Conservation (phyloP, 129 eudicot genomes). For the Sambucus nigra region DNA sequence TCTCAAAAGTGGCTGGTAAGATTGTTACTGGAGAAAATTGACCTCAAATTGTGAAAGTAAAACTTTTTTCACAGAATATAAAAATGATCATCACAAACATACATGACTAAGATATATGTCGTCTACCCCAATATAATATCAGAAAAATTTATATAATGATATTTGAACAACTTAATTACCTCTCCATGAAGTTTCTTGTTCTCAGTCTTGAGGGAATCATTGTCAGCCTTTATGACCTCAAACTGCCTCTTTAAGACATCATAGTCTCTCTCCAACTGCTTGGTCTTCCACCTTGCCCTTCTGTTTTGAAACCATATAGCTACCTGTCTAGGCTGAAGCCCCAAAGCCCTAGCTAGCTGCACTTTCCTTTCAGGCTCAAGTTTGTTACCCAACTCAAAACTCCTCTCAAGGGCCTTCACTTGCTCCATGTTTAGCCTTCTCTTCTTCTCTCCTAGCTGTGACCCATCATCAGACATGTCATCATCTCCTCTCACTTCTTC, state of each 20-base stretch:
- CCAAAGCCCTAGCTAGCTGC: constrained; percentile 76
- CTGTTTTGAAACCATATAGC: constrained; percentile 94
- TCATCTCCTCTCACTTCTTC: constrained; percentile 50
- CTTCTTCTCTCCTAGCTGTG: constrained; percentile 75
- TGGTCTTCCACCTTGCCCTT: constrained; percentile 89
- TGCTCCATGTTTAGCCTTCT: constrained; percentile 70
- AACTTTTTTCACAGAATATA: no score
- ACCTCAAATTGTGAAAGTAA: no score
- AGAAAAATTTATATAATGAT: background rate
- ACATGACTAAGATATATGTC: no score
- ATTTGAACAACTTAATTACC: constrained; percentile 23
- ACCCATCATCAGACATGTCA: constrained; percentile 66
- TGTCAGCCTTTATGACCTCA: constrained; percentile 70
- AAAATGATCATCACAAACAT: no score
- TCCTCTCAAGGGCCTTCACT: constrained; percentile 79
- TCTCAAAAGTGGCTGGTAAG: no score
- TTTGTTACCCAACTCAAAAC: constrained; percentile 71
- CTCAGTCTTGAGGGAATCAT: constrained; percentile 56
- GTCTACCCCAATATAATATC: background rate
- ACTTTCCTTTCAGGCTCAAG: constrained; percentile 75
- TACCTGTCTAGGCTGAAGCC: constrained; percentile 78
- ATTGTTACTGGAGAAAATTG: no score
- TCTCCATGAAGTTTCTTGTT: constrained; percentile 77
- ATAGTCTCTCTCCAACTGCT: constrained; percentile 76
- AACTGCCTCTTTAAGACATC: constrained; percentile 63